Conservation (phyloP, 768 basidiomycete species). For the Lactarius deliciosus region DNA sequence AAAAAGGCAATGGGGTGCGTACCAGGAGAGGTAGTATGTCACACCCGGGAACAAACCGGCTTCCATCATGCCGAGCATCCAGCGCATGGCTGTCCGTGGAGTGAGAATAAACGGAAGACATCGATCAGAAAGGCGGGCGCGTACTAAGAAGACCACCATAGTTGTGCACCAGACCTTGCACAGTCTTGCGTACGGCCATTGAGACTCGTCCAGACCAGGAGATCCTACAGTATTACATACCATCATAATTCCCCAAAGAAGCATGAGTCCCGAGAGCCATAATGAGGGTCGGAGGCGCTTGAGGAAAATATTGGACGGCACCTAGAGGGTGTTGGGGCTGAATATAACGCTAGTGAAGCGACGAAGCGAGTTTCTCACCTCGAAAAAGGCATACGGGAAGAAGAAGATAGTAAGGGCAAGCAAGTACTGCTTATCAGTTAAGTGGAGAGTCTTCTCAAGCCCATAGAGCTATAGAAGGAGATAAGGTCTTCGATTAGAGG, state of each 20-base stretch:
- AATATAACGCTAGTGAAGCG: background rate
- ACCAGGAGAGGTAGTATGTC: conserved; percentile 74
- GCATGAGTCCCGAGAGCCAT: conserved; percentile 74
- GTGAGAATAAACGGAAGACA: background rate
- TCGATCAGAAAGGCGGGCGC: background rate
- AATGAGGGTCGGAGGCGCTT: conserved; percentile 74
- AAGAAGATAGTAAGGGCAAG: conserved; percentile 57
- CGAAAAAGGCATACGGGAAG: conserved; percentile 66
- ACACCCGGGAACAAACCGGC: conserved; percentile 56
- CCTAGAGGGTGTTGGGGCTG: conserved; percentile 34
- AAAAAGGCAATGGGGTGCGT: conserved; percentile 29
- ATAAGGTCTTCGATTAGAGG: background rate
- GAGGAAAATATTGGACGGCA: conserved; percentile 71
- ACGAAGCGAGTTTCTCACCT: conserved; percentile 42
- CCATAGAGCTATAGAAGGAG: conserved; percentile 53
- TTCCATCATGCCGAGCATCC: conserved; percentile 73
- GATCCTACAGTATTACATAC: conserved; percentile 37
- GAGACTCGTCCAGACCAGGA: background rate
- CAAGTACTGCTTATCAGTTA: conserved; percentile 66
- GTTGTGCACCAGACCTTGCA: conserved; percentile 69
- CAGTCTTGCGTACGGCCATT: conserved; percentile 46
- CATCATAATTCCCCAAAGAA: conserved; percentile 76
- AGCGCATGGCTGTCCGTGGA: conserved; percentile 55
- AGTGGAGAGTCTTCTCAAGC: conserved; percentile 55
- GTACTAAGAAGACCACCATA: conserved; percentile 66